These are phyloP conservation scores for Pseudonitzschia multistriata DNA, from an alignment of 108 stramenopile species.

Conservation along the genomic window DNA sequence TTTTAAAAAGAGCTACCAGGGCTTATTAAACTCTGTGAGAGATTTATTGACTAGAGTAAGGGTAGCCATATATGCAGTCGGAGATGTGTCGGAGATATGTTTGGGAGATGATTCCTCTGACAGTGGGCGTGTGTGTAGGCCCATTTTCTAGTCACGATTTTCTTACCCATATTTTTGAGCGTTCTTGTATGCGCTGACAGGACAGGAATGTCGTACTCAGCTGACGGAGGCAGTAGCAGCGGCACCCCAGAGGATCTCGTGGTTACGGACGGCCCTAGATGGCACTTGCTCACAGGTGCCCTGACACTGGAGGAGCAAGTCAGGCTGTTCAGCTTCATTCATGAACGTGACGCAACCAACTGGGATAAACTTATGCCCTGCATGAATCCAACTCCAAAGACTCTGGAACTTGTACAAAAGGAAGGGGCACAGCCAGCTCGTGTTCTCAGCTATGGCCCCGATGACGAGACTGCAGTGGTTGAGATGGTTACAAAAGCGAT, in stretches of 20 bases:
- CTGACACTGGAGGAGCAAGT: conserved; percentile 2
- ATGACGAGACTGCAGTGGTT: conserved; percentile 1
- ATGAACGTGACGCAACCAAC: neutral
- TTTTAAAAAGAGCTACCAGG: too few relatives aligned
- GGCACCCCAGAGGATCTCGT: neutral
- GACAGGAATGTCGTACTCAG: neutral
- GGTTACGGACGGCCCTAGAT: neutral
- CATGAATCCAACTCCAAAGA: neutral
- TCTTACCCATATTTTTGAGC: neutral
- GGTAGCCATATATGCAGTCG: too few relatives aligned
- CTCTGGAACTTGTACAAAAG: neutral
- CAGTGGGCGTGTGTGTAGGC: too few relatives aligned
- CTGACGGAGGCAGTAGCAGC: neutral
- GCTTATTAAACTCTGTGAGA: too few relatives aligned
- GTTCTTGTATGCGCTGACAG: neutral
- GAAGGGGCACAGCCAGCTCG: neutral
- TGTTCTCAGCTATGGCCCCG: neutral
- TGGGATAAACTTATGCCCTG: neutral
- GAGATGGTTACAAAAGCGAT: neutral
- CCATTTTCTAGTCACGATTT: neutral
- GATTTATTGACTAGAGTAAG: too few relatives aligned
- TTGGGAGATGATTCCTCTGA: too few relatives aligned
- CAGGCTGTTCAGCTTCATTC: conserved; percentile 1
- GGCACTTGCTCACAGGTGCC: neutral
- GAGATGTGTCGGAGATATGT: too few relatives aligned